Conservation (phyloP, 495 filamentous ascomycete species). For the Penicillium cosmopolitanum region DNA sequence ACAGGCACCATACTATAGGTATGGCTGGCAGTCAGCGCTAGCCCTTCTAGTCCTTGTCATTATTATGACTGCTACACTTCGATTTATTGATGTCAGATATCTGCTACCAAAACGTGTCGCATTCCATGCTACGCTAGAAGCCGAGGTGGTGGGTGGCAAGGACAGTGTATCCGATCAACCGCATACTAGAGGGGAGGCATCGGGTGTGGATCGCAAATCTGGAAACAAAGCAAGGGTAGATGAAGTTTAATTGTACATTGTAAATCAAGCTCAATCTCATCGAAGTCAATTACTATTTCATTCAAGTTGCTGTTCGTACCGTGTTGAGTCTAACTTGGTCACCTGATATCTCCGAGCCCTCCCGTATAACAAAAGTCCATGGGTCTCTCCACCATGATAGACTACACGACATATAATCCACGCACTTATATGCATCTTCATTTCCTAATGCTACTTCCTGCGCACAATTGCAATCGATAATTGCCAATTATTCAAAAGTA, state of each 20-base stretch:
- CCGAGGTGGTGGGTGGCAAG: conserved; percentile 18
- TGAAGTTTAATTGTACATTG: conserved; percentile 7
- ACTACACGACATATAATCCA: too few relatives aligned
- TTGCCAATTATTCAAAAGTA: conserved; percentile 1
- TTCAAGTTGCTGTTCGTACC: too few relatives aligned
- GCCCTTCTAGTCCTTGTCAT: conserved; percentile 34
- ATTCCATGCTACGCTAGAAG: conserved; percentile 26
- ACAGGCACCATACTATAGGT: conserved; percentile 35
- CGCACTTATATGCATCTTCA: too few relatives aligned
- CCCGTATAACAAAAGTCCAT: too few relatives aligned
- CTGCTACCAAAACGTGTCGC: conserved; percentile 30
- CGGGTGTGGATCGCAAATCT: conserved; percentile 6
- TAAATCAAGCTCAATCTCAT: too few relatives aligned
- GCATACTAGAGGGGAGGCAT: neutral
- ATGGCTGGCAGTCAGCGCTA: conserved; percentile 35
- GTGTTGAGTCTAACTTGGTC: too few relatives aligned
- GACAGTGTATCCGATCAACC: conserved; percentile 10
- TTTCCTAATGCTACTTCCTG: too few relatives aligned
- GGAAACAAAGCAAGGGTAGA: neutral
- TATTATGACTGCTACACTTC: conserved; percentile 32
- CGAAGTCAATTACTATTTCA: too few relatives aligned
- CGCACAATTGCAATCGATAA: neutral
- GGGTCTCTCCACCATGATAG: too few relatives aligned
- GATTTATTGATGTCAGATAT: conserved; percentile 34
- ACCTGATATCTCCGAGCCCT: too few relatives aligned